These are phyloP conservation scores for Sarocladium oryzae DNA, from an alignment of 2,329 filamentous ascomycete species.

Conservation along the genomic window DNA sequence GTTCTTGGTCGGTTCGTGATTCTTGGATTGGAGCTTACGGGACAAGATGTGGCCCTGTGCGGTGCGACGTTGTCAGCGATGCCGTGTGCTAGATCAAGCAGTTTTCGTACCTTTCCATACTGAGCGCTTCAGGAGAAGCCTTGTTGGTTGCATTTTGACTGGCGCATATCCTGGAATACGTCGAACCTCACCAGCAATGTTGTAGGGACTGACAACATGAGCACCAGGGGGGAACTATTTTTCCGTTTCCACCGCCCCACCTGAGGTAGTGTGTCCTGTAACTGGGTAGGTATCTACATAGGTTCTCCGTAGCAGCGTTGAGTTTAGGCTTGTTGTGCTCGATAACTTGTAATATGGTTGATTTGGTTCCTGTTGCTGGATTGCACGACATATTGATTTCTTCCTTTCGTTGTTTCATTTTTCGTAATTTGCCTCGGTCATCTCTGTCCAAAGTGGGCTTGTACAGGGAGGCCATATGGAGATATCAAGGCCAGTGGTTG, in stretches of 20 bases:
- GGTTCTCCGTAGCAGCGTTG: no score
- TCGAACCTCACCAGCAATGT: not conserved
- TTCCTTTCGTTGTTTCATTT: no score
- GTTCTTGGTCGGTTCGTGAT: not conserved
- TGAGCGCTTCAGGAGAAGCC: conserved; percentile 64
- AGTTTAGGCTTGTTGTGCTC: no score
- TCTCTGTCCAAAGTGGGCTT: no score
- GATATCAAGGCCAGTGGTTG: no score
- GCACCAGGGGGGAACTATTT: conserved; percentile 2
- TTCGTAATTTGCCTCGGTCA: no score
- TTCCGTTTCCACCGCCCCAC: not conserved
- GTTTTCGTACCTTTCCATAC: conserved; percentile 72
- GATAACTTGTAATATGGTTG: no score
- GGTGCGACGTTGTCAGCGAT: conserved; percentile 15
- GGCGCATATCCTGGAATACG: conserved; percentile 18
- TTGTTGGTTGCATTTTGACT: conserved; percentile 60
- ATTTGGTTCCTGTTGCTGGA: no score
- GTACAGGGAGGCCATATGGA: no score
- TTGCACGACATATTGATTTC: no score
- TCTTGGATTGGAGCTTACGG: conserved; percentile 34
- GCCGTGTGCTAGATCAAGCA: not conserved
- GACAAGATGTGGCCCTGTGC: conserved; percentile 44
- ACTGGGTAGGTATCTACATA: no score
- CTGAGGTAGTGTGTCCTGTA: no score
- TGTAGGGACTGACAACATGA: not conserved